Base-by-base conservation (phyloP, 208 protist genomes). In the Acanthamoeba sp. region DNA sequence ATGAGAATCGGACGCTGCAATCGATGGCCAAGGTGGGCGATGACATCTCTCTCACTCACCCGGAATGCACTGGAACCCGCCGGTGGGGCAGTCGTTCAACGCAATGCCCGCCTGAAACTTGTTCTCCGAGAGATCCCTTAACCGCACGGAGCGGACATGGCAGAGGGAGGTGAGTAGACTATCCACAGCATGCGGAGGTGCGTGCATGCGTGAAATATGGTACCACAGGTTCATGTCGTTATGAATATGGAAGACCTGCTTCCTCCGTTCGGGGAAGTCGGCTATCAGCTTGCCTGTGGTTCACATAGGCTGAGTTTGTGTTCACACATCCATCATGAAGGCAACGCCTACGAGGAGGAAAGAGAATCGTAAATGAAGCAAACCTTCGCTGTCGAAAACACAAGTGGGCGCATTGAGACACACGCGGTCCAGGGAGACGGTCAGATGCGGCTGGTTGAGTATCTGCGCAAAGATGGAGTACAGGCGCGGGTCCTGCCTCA, bases 151-250 rank as follows among this genome's bases (percentile, higher is more conserved):
- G 71, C 71, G 27, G 10, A 10, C 9, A 9, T 29, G 14, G 34
- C 0, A 27, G 34, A 73, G 1, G 10, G 29, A 29, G 29, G 16
- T n/a, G 6, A 55, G 20, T 50, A 9, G 18, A 1, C 10, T 2
- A 55, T 55, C 3, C 12, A 20, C 48, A 2, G 16, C 48, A 18
- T 0, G 16, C 14, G 16, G 22, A 52, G 48, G 48, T 0, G 45
- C 9, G 5, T 22, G 48, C 4, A 55, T 12, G 16, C 14, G 48
- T 18, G 16, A 55, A 18, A 1, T 18, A 55, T 12, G 1, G 48
- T 62, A 64, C 80, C 80, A 89, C 1, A 89, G 52, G 50, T 89
- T 89, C 80, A 89, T 89, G 48, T 89, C 80, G 80, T 89, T 89
- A 32, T 89, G 80, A 10, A 89, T 89, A 29, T 40, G n/a, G 48